Conservation (phyloP, 495 filamentous ascomycete genomes). For the Sabuloglossum arenarium region DNA sequence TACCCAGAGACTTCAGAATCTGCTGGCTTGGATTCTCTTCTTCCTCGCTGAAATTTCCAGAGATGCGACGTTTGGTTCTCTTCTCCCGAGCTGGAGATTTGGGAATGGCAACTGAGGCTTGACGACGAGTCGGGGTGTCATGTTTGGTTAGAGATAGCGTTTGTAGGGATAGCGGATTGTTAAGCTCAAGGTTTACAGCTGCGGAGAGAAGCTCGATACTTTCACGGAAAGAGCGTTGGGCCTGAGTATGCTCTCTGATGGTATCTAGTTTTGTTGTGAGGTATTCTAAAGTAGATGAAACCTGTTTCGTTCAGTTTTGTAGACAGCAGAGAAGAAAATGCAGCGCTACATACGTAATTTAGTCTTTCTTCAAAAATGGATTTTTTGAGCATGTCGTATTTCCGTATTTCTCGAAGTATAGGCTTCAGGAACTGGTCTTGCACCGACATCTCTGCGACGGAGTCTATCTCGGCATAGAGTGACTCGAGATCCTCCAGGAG, state of each 20-base stretch:
- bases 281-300: neutral
- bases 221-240: neutral
- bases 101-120: neutral
- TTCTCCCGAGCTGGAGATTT: neutral
- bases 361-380: neutral
- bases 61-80: neutral
- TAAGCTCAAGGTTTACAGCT: neutral
- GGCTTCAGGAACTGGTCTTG: neutral
- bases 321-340: neutral
- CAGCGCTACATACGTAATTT: neutral
- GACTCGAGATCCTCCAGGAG: neutral
- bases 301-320: neutral
- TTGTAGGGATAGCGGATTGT: neutral
- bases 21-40: neutral
- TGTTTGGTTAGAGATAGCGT: neutral
- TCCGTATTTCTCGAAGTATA: neutral
- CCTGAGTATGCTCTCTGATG: neutral
- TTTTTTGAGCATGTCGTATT: neutral
- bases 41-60: neutral
- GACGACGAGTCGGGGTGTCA: neutral
- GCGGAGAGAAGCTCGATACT: neutral
- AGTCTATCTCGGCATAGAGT: constrained; percentile 2
- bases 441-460: constrained; percentile 2
- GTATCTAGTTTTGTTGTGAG: neutral
- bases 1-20: neutral